These are phyloP conservation scores for Capillidium heterosporum DNA, from an alignment of 371 early-diverging fungal species.

Conservation along the genomic window DNA sequence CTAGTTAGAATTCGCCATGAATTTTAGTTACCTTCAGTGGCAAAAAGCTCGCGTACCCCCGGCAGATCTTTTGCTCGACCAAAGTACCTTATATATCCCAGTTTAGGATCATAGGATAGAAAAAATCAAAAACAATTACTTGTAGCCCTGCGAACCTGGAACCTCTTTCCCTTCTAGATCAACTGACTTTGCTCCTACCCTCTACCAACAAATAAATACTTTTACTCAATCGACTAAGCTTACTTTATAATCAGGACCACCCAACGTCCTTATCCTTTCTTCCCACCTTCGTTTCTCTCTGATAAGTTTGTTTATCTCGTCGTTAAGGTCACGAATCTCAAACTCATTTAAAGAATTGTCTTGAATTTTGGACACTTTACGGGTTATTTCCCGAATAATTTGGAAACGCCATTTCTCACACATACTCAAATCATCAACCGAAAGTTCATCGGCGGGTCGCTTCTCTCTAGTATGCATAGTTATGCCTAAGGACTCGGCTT, in stretches of 20 bases:
- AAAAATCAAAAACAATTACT: conserved; percentile 22
- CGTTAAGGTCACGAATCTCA: conserved; percentile 87
- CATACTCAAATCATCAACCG: conserved; percentile 44
- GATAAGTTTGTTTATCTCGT: conserved; percentile 84
- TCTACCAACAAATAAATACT: conserved; percentile 16
- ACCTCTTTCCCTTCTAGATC: conserved; percentile 80
- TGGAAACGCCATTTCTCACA: conserved; percentile 84
- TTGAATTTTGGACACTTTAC: conserved; percentile 77
- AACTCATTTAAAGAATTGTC: conserved; percentile 72
- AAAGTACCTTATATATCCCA: conserved; percentile 47
- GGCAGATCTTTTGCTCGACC: conserved; percentile 93
- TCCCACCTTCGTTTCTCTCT: conserved; percentile 90
- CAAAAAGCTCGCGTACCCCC: conserved; percentile 84
- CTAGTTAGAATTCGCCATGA: background rate
- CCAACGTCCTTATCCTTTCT: conserved; percentile 69
- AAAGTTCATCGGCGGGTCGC: conserved; percentile 57
- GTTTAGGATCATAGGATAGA: background rate
- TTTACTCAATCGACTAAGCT: conserved; percentile 2
- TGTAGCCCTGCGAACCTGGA: conserved; percentile 82
- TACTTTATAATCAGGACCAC: conserved; percentile 87
- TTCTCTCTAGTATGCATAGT: conserved; percentile 30
- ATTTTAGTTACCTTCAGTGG: conserved; percentile 25
- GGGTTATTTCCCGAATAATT: conserved; percentile 68
- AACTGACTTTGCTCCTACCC: conserved; percentile 51
- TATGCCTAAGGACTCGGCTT: conserved; percentile 69